Conservation (phyloP, 306 rosid species). For the Begonia masoniana region DNA sequence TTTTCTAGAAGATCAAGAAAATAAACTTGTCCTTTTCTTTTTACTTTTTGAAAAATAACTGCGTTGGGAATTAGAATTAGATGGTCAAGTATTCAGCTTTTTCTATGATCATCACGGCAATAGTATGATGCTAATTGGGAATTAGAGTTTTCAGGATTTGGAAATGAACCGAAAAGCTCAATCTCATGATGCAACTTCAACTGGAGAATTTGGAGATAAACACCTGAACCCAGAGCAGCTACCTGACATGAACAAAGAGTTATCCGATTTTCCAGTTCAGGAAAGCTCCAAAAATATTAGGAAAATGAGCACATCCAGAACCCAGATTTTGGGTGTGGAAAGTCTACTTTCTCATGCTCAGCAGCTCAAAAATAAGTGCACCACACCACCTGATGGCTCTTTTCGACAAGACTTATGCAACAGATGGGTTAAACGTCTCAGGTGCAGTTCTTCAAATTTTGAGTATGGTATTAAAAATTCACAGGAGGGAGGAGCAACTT, state of each 20-base stretch:
- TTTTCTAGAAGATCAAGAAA: too few relatives aligned
- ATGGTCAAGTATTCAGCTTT: too few relatives aligned
- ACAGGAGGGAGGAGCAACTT: constrained; percentile 36
- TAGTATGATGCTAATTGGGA: constrained; percentile 13
- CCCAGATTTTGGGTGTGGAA: constrained; percentile 63
- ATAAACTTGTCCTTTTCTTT: too few relatives aligned
- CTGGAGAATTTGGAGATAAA: constrained; percentile 22
- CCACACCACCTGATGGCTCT: constrained; percentile 14
- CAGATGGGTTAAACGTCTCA: constrained; percentile 79
- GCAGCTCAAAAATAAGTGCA: constrained; percentile 28
- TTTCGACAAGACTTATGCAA: constrained; percentile 39
- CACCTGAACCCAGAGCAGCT: neutral
- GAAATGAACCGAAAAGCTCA: constrained; percentile 29
- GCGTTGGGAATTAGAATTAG: too few relatives aligned
- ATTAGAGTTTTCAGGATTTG: constrained; percentile 37
- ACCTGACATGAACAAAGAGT: constrained; percentile 5
- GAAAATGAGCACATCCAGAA: constrained; percentile 70
- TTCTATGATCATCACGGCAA: too few relatives aligned
- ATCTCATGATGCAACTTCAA: constrained; percentile 20
- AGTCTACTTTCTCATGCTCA: constrained; percentile 50
- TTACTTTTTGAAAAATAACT: too few relatives aligned
- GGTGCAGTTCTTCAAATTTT: constrained; percentile 26
- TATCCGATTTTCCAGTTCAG: constrained; percentile 29
- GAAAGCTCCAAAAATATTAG: constrained; percentile 32
- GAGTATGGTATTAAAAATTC: constrained; percentile 39